Evolutionary conservation across 1,284 basidiomycete species (phyloP), one percentile per base, ranked within the genome.

Genomic region (Pseudomicrostroma phylloplanum): DNA sequence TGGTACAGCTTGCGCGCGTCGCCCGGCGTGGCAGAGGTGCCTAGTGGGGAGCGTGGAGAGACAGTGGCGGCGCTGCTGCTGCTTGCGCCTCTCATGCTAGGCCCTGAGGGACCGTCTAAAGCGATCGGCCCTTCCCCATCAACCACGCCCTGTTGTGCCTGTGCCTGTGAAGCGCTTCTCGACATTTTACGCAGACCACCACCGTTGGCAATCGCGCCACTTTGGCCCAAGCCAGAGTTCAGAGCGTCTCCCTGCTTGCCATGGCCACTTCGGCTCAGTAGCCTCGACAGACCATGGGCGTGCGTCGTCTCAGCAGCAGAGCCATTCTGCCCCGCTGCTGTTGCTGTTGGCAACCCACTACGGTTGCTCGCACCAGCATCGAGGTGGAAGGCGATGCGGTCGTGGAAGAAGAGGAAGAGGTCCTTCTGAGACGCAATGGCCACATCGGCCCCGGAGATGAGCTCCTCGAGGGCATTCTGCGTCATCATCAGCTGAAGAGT

Each of bases 401-500:
- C 58, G 59, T 77, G 77, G 63, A 84, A 89, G 88, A 90, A 96
- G 6, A 85, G 82, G 79, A 96, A 96, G 1, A 93, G 83, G 53
- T 91, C 89, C 39, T 92, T 83, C 85, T 93, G 92, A 65, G 86
- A 88, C 25, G 83, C 82, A 61, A 90, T 88, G 0, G 92, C 93
- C 51, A 86, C 86, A 69, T 94, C 91, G 0, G 90, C 84, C 0
- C 96, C 96, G 51, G 91, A 88, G 21, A 89, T 85, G 57, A 88
- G 85, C 81, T 99, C 94, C 15, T 86, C 84, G 55, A 97, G 82
- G 2, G 88, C 86, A 59, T 90, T 87, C 76, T 91, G 88, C 1
- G 92, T 90, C 84, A 96, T 89, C 48, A 92, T 84, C 43, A 98
- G 81, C 78, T 93, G 89, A 58, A 96, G 81, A 26, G 89, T 87